These are phyloP conservation scores for Eucalyptus pauciflora DNA, from an alignment of 345 rosid genomes.

Conservation along the genomic window DNA sequence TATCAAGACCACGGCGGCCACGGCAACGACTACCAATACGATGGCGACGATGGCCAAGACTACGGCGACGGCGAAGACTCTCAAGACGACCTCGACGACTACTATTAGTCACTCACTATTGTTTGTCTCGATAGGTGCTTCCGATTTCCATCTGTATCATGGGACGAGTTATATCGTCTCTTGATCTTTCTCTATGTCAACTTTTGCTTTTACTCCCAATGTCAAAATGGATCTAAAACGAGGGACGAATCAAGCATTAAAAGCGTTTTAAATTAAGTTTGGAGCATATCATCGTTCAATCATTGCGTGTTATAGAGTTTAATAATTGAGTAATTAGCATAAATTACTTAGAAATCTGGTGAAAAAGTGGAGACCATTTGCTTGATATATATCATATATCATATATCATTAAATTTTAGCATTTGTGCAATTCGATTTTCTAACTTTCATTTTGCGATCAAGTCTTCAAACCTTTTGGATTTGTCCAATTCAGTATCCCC, in stretches of 20 bases:
- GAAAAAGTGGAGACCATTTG: not conserved
- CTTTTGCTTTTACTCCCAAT: not conserved
- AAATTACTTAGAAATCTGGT: not conserved
- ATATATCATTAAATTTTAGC: not conserved
- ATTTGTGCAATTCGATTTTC: not conserved
- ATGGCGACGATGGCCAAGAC: no score
- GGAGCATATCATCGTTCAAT: not conserved
- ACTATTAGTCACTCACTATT: not conserved
- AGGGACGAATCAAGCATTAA: not conserved
- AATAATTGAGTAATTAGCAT: not conserved
- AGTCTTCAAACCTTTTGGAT: not conserved
- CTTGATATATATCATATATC: not conserved
- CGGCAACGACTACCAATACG: no score
- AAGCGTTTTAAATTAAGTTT: not conserved
- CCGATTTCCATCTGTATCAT: not conserved
- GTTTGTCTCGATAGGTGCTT: not conserved
- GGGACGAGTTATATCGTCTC: not conserved
- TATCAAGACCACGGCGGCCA: no score
- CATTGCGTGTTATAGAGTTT: not conserved
- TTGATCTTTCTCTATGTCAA: not conserved
- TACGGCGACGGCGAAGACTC: no score
- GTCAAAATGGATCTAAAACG: not conserved
- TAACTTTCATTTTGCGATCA: not conserved
- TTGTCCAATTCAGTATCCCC: not conserved
- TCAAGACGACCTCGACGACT: not conserved